Base-by-base conservation (phyloP, 2,329 filamentous ascomycete species). In the Neonectria sp. region DNA sequence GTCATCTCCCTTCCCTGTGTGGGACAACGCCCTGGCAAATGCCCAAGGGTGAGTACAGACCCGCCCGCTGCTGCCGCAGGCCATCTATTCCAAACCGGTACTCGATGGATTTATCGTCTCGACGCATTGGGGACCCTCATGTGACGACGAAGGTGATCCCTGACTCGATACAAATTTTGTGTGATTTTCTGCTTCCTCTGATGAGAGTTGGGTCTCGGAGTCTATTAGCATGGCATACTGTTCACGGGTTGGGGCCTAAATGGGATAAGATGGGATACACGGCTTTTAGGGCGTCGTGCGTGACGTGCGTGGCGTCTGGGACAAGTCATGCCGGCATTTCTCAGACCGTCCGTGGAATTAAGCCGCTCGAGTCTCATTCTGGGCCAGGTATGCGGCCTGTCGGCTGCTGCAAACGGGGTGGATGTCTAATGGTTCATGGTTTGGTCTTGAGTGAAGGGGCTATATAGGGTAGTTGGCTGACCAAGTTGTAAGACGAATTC, bases 1-100 rank as follows among this genome's bases (percentile, higher is more conserved):
- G 24, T 48, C 57, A 57, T 63, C 43, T 40, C 29, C 65, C 29
- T 56, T 49, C 56, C 56, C 58, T 49, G 40, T 33, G 8, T 13
- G 21, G 37, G 24, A 56, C 33, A 25, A 43, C 5, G 7, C 35
- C 13, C 25, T 29, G n/a, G 55, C 25, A 57, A 57, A 45, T 17
- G 17, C n/a, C 27, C 55, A 37, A 40, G 25, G 35, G 15, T n/a
- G 27, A 11, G 8, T 8, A 12, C 40, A 48, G 35, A 31, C 53
- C 45, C 52, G 52, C 55, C 17, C 17, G 40, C 33, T 11, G 33
- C 33, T 17, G 55, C 43, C 65, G 52, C 59, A 67, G 51, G 49
- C 71, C 71, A 62, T 73, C 46, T 72, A 73, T 55, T 57, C 66
- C 67, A 72, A 70, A 73, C 71, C 48, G 53, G 58, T 33, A 67